Conservation (phyloP, 495 filamentous ascomycete genomes). For the Symbiotaphrina buchneri region DNA sequence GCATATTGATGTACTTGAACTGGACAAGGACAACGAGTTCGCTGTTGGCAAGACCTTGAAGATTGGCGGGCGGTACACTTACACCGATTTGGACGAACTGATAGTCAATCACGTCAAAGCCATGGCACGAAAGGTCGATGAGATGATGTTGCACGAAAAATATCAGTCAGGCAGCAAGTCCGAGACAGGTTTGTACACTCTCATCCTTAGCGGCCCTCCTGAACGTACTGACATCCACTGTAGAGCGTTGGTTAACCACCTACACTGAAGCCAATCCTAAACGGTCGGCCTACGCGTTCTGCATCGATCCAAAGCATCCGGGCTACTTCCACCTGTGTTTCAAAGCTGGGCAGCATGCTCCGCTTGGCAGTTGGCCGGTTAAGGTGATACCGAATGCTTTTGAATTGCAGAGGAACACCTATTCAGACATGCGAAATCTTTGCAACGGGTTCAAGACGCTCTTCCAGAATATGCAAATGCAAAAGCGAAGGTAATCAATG, state of each 20-base stretch:
- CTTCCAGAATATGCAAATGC: constrained; percentile 29
- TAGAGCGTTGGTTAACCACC: constrained; percentile 85
- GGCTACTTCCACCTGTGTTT: constrained; percentile 93
- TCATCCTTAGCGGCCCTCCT: constrained; percentile 2
- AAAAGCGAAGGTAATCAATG: constrained; percentile 16
- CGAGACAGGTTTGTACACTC: constrained; percentile 51
- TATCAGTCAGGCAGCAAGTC: constrained; percentile 59
- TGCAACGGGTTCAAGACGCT: constrained; percentile 63
- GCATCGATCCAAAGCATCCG: constrained; percentile 72
- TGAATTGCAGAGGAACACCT: constrained; percentile 64
- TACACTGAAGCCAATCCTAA: constrained; percentile 93
- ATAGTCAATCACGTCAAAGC: constrained; percentile 94
- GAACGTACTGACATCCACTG: constrained; percentile 11
- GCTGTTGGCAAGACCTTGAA: constrained; percentile 67
- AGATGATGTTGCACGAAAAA: constrained; percentile 82
- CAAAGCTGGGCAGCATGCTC: constrained; percentile 59
- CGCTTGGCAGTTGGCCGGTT: constrained; percentile 61
- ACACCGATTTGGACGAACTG: constrained; percentile 89
- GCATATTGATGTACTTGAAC: constrained; percentile 89
- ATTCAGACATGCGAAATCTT: constrained; percentile 81
- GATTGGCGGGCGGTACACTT: constrained; percentile 68
- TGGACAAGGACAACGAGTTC: constrained; percentile 93
- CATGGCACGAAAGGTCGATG: constrained; percentile 94
- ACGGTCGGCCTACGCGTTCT: constrained; percentile 84
- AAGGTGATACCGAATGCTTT: constrained; percentile 79